These are phyloP conservation scores for Trichoderma breve DNA, from an alignment of 2,329 filamentous ascomycete species.

Conservation along the genomic window DNA sequence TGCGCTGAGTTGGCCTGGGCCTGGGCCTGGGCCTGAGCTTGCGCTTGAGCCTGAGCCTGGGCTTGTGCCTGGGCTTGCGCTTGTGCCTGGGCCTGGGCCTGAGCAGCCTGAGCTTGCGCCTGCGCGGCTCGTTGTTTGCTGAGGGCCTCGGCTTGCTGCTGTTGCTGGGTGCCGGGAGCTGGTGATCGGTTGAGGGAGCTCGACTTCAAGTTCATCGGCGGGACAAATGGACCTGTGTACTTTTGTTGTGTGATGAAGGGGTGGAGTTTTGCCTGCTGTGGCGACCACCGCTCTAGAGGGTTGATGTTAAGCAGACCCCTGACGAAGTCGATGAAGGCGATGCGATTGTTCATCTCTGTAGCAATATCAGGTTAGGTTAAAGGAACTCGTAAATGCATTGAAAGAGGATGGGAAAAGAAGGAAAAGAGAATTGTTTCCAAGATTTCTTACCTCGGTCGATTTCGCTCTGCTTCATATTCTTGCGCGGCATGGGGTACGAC, in stretches of 20 bases:
- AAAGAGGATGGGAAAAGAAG: background rate
- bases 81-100: constrained; percentile 49
- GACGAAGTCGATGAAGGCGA: constrained; percentile 98
- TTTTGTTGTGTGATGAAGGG: constrained; percentile 99
- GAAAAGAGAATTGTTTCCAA: background rate
- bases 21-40: constrained; percentile 58
- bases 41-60: constrained; percentile 52
- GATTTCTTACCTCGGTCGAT: constrained; percentile 77
- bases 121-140: constrained; percentile 85
- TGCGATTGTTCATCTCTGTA: constrained; percentile 95
- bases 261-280: constrained; percentile 94
- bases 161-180: constrained; percentile 89
- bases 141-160: constrained; percentile 89
- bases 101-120: constrained; percentile 50
- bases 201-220: constrained; percentile 93
- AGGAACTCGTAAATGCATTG: background rate
- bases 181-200: constrained; percentile 82
- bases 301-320: constrained; percentile 91
- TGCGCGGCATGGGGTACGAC: constrained; percentile 95
- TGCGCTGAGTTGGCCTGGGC: constrained; percentile 55
- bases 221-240: constrained; percentile 92
- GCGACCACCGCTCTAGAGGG: constrained; percentile 94
- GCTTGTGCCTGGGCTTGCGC: constrained; percentile 65
- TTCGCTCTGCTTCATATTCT: constrained; percentile 98
- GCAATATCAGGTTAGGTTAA: constrained; percentile 20